A percentile compares a stretch with the other conserved stretches of the same genome.
phyloP scores from a whole-genome alignment of 192 early-diverging fungal genomes.

The Coemansia sp. region DNA sequence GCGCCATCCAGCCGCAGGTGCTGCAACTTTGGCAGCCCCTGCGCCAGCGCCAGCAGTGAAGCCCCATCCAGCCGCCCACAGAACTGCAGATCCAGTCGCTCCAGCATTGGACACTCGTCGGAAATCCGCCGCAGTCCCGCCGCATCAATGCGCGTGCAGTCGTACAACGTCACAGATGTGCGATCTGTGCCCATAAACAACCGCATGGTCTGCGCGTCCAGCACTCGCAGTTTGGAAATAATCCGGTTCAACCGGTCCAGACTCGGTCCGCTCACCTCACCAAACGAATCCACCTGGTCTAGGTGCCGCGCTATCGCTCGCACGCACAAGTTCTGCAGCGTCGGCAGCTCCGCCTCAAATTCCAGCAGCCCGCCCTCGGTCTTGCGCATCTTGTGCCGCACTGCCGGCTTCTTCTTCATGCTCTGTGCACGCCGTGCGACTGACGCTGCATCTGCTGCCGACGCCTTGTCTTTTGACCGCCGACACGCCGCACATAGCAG shows the following conservation, averaged over 20 bases:
- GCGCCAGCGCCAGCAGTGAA: conserved; percentile 45
- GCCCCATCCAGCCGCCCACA: conserved; percentile 70
- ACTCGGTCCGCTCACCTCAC: conserved; percentile 71
- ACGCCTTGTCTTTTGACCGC: conserved; percentile 39
- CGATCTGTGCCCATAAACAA: conserved; percentile 71
- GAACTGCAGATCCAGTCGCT: conserved; percentile 63
- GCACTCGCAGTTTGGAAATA: conserved; percentile 69
- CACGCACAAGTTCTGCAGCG: conserved; percentile 68
- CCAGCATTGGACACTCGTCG: conserved; percentile 62
- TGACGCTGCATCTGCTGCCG: conserved; percentile 11
- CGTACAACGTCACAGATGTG: conserved; percentile 66
- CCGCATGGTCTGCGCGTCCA: conserved; percentile 63
- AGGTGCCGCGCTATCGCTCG: conserved; percentile 73
- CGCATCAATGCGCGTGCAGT: conserved; percentile 70
- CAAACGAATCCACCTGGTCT: conserved; percentile 80
- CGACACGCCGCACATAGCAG: conserved; percentile 36
- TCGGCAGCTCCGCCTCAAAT: conserved; percentile 55
- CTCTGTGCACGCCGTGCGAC: conserved; percentile 8
- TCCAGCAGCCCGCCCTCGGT: conserved; percentile 56
- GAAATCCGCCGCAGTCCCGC: conserved; percentile 61
- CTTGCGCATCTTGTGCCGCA: conserved; percentile 28
- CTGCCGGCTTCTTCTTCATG: background rate
- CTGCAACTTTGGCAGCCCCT: conserved; percentile 48
- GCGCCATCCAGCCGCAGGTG: conserved; percentile 68
- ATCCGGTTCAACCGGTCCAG: conserved; percentile 75